Base-by-base conservation (phyloP, 2,329 filamentous ascomycete species). In the Aspergillus sp. region DNA sequence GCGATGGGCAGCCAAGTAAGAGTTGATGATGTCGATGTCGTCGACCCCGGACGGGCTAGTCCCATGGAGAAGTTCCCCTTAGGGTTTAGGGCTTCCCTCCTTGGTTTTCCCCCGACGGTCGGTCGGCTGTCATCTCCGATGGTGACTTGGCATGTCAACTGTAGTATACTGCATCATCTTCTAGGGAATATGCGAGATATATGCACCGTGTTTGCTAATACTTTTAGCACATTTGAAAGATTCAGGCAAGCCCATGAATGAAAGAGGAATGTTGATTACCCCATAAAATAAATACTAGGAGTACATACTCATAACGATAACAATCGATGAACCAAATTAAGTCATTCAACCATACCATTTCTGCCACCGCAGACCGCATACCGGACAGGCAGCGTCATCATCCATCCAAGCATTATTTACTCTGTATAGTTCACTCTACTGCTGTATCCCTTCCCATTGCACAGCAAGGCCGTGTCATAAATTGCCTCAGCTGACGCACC, bases 61-160 rank as follows among this genome's bases (percentile, higher is more conserved):
- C 32, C 51, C 23, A 52, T 19, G 39, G 48, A 53, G 55, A 57
- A 36, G 45, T 58, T 47, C 43, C 30, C 58, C 19, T 65, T 70
- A 66, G 64, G 67, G 69, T 58, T 66, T 70, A 71, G 69, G 63
- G 63, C 49, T 63, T 63, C 9, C 45, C 53, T 30, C 7, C 13
- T 17, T 17, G 21, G 15, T 28, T 19, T 4, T 12, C 5, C 25
- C 5, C 23, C 47, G 45, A 25, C 21, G 19, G 32, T 55, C 21
- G 19, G 32, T 59, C 57, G 39, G 28, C 51, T 43, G 25, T n/a
- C n/a, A 49, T 64, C 55, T 57, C 43, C 50, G 48, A 36, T 36
- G 49, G n/a, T 10, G 36, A 21, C 17, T 19, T 45, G 17, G 41
- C 12, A 45, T 32, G 10, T 12, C 30, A 32, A 32, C 30, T 32